Evolutionary conservation across 2,329 filamentous ascomycete species (phyloP).

Genomic region (Monilinia aucupariae): DNA sequence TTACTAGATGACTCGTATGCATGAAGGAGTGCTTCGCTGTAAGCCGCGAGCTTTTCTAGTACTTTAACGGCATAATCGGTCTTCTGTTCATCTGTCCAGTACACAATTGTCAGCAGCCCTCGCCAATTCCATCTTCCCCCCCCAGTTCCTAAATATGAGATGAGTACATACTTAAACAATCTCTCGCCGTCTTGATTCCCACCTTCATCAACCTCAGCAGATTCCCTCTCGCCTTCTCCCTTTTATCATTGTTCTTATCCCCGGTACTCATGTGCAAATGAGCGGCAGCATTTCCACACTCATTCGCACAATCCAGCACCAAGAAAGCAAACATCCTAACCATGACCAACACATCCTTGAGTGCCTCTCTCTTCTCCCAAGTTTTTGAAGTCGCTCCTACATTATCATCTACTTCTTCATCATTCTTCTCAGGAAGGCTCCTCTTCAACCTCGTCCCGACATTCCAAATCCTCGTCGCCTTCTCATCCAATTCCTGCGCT

Average conservation of each 20-base stretch:
- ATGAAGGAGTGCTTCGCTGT: constrained; percentile 40
- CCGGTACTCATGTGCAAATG: neutral
- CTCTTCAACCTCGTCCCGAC: constrained; percentile 49
- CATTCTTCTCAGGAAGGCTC: constrained; percentile 22
- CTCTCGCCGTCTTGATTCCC: constrained; percentile 59
- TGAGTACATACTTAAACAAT: constrained; percentile 51
- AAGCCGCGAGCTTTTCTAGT: constrained; percentile 59
- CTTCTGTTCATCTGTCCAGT: constrained; percentile 37
- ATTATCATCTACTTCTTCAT: constrained; percentile 19
- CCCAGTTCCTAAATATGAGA: too few relatives aligned
- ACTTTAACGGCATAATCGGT: constrained; percentile 53
- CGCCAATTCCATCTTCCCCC: neutral
- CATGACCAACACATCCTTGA: constrained; percentile 29
- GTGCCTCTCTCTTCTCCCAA: neutral
- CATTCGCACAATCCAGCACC: constrained; percentile 55
- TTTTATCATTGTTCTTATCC: constrained; percentile 19
- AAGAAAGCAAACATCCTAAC: constrained; percentile 57
- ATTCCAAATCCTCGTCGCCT: constrained; percentile 62
- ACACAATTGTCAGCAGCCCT: neutral
- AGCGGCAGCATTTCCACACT: neutral
- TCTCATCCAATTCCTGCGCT: constrained; percentile 46
- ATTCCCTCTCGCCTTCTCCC: constrained; percentile 35
- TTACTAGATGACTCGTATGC: constrained; percentile 30
- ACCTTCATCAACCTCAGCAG: constrained; percentile 57
- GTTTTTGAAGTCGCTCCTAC: neutral